Base-by-base conservation (phyloP, 192 early-diverging fungal species). In the Coemansia sp. region DNA sequence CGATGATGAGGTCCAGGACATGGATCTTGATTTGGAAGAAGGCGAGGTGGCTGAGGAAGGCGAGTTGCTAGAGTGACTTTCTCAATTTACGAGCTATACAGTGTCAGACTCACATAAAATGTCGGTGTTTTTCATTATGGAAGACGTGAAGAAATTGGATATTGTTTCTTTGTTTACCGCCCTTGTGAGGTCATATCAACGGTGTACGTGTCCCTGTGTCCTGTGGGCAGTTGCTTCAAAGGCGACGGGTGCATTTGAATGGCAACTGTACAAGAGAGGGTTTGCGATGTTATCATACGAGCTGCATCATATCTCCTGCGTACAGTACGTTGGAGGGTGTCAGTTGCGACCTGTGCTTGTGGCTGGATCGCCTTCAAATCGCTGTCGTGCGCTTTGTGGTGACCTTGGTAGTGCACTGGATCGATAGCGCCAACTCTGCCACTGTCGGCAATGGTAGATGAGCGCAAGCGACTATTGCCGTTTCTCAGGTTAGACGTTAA, bases 21-120 rank as follows among this genome's bases (percentile, higher is more conserved):
- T 73, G 73, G 73, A 75, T 40, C 65, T 74, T 4, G 74, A 59
- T 19, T 23, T 72, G 34, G 77, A 74, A 34, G 71, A 71, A 9
- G 77, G 69, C 40, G 77, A 79, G 61, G 10, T 71, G 19, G 68
- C 73, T 2, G 78, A 81, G 48, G 78, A 81, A 49, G 78, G 78
- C 63, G 78, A 81, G 57, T 42, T 81, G 17, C 56, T 54, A 14
- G 78, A 75, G 63, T 81, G 57, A 41, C 11, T 7, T 11, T 56
- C 1, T 9, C 14, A 29, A 13, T 22, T 13, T n/a, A n/a, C n/a
- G 3, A 7, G 4, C n/a, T 3, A 20, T 7, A 20, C 13, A 19
- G 4, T 17, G 19, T 48, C 4, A 9, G 6, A 3, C 0, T 11
- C 46, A 20, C 29, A 3, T 29, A 29, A 29, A 29, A 29, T 29